Evolutionary conservation across 176 grass and related monocot genomes (phyloP).

Genomic region (Oryza brachyantha): DNA sequence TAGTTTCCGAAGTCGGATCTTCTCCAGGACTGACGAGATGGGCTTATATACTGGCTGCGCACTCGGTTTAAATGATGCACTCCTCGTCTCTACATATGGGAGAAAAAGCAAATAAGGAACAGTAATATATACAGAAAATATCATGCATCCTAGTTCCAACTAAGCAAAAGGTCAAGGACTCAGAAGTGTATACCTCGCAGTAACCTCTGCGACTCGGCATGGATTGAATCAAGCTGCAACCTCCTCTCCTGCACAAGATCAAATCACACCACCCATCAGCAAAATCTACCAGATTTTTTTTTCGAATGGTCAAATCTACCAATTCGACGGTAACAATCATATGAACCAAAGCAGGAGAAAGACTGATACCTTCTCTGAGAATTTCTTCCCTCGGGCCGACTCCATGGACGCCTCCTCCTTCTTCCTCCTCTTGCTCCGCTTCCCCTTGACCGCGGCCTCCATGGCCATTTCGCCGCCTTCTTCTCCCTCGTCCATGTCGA

Average conservation of each 20-base stretch:
- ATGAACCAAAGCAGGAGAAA: background rate
- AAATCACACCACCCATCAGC: slow-evolving; percentile 27
- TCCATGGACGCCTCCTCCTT: slow-evolving; percentile 58
- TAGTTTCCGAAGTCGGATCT: slow-evolving; percentile 81
- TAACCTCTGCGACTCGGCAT: slow-evolving; percentile 74
- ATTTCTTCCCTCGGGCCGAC: slow-evolving; percentile 47
- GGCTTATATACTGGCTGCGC: slow-evolving; percentile 65
- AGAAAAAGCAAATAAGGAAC: background rate
- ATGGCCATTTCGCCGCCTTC: slow-evolving; percentile 1
- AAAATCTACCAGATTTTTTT: background rate
- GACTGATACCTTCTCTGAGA: slow-evolving; percentile 53
- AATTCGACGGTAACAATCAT: background rate
- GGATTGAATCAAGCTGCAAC: slow-evolving; percentile 52
- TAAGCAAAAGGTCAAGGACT: background rate
- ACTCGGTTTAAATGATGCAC: slow-evolving; percentile 67
- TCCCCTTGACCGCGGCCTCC: slow-evolving; percentile 32
- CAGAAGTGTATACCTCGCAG: slow-evolving; percentile 55
- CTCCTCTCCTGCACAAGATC: slow-evolving; percentile 61
- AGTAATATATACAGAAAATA: background rate
- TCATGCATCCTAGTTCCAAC: background rate
- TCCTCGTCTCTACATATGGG: slow-evolving; percentile 65
- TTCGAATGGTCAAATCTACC: too few relatives aligned
- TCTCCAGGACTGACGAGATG: slow-evolving; percentile 89
- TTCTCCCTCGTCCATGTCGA: slow-evolving; percentile 54
- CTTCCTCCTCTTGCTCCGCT: slow-evolving; percentile 63